phyloP scores from a whole-genome alignment of 306 rosid genomes.

The Purshia tridentata region DNA sequence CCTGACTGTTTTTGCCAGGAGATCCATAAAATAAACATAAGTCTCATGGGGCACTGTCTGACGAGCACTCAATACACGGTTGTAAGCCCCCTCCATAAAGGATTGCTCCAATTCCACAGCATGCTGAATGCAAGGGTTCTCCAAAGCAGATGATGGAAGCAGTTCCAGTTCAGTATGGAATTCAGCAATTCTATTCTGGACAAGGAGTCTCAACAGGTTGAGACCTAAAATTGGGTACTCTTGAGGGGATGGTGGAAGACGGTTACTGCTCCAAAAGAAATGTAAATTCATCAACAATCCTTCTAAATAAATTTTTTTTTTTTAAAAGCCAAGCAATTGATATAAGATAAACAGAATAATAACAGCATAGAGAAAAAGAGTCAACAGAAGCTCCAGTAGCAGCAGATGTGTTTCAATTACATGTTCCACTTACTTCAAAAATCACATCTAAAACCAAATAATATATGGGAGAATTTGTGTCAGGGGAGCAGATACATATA shows the following conservation, averaged over 20 bases:
- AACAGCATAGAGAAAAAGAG: background rate
- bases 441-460: background rate
- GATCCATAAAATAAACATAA: slow-evolving; percentile 91
- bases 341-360: background rate
- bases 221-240: slow-evolving; percentile 94
- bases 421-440: background rate
- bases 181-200: slow-evolving; percentile 97
- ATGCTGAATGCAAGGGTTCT: slow-evolving; percentile 88
- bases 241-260: slow-evolving; percentile 77
- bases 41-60: slow-evolving; percentile 92
- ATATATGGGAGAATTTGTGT: too few species aligned
- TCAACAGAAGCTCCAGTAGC: background rate
- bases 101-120: slow-evolving; percentile 99
- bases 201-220: slow-evolving; percentile 92
- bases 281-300: slow-evolving; percentile 5
- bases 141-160: slow-evolving; percentile 81
- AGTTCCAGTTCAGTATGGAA: slow-evolving; percentile 94
- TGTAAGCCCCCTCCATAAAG: slow-evolving; percentile 99
- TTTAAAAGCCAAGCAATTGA: background rate
- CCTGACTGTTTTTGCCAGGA: slow-evolving; percentile 96
- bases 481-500: too few species aligned
- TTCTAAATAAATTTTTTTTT: background rate
- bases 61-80: slow-evolving; percentile 90
- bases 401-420: background rate
- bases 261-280: slow-evolving; percentile 56